Evolutionary conservation across 1,284 basidiomycete species (phyloP).

Genomic region (Porogramme epimiltina): DNA sequence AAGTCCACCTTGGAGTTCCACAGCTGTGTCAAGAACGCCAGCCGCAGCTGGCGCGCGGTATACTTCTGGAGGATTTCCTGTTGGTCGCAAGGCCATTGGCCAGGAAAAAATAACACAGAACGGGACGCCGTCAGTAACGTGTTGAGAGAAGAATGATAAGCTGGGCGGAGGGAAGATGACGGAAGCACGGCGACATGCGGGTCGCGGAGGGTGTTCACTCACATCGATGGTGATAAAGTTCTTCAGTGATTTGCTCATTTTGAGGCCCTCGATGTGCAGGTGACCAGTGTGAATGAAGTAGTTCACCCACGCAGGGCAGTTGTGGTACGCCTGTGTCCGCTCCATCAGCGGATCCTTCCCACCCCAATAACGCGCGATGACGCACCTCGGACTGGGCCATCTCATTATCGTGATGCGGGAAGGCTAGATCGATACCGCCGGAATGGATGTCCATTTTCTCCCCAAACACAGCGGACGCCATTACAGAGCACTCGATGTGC

Average conservation of each 20-base stretch:
- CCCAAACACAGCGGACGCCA: conserved; percentile 94
- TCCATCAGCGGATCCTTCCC: neutral
- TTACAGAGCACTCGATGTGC: conserved; percentile 99
- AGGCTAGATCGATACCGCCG: conserved; percentile 95
- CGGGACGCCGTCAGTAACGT: neutral
- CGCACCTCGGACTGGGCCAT: conserved; percentile 94
- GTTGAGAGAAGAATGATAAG: conserved; percentile 4
- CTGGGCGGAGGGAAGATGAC: neutral
- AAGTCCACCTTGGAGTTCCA: conserved; percentile 97
- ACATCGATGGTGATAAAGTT: conserved; percentile 99
- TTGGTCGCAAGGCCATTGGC: neutral
- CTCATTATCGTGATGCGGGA: conserved; percentile 99
- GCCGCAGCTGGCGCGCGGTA: conserved; percentile 88
- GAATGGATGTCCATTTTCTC: conserved; percentile 97
- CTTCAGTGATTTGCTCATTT: conserved; percentile 99
- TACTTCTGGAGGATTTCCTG: conserved; percentile 91
- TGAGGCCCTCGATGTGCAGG: conserved; percentile 96
- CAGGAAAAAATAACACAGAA: conserved; percentile 4
- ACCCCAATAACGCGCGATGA: conserved; percentile 5
- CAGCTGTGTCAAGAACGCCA: conserved; percentile 89
- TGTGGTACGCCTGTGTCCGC: conserved; percentile 78
- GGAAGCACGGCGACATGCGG: neutral
- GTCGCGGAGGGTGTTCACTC: conserved; percentile 31
- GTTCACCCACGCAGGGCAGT: conserved; percentile 95
- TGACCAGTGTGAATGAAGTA: conserved; percentile 99